phyloP scores from a whole-genome alignment of 176 grass and related monocot species.

The Ananas comosus region DNA sequence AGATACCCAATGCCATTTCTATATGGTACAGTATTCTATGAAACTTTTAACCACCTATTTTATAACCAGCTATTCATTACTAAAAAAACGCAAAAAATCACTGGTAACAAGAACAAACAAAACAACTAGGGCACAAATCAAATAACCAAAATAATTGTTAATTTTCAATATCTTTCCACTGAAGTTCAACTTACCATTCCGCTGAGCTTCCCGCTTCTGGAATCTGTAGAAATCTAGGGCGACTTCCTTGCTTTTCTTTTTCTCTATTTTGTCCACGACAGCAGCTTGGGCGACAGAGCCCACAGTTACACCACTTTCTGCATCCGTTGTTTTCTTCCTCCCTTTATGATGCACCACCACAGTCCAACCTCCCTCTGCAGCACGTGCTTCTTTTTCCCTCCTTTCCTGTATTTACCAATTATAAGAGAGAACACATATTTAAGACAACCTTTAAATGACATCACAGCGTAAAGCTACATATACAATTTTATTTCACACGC shows the following conservation, averaged over 20 bases:
- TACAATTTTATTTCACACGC: neutral
- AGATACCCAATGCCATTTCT: too few species aligned
- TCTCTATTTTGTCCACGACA: conserved; percentile 76
- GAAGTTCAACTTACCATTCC: conserved; percentile 43
- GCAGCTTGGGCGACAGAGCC: conserved; percentile 78
- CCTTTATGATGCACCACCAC: conserved; percentile 92
- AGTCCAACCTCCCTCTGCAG: conserved; percentile 85
- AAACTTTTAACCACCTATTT: too few species aligned
- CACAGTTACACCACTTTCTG: conserved; percentile 76
- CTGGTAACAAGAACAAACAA: too few species aligned
- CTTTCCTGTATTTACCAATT: conserved; percentile 62
- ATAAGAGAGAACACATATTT: neutral
- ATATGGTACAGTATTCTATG: too few species aligned
- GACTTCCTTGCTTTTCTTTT: conserved; percentile 77
- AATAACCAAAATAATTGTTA: too few species aligned
- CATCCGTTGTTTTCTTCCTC: conserved; percentile 83
- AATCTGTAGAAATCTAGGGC: conserved; percentile 70
- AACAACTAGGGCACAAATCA: too few species aligned
- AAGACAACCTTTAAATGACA: neutral
- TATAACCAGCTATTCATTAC: too few species aligned
- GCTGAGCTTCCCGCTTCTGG: conserved; percentile 69
- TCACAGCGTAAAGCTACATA: neutral
- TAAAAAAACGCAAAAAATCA: too few species aligned
- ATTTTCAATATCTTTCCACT: too few species aligned
- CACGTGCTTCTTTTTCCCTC: conserved; percentile 62